Conservation (phyloP, 352 stramenopile genomes). For the Phytophthora pinifolia region DNA sequence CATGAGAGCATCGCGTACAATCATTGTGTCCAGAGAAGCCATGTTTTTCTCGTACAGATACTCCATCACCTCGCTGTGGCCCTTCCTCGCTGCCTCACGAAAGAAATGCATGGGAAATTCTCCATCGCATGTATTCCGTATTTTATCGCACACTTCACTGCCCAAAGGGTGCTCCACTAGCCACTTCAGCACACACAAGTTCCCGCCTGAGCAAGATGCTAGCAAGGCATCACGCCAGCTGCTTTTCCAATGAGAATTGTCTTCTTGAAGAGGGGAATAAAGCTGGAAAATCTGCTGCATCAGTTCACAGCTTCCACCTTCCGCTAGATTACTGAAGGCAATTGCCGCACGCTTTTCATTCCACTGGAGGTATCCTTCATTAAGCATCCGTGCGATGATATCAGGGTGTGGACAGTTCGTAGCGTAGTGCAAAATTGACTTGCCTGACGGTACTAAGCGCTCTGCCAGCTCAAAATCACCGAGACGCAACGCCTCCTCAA, state of each 20-base stretch:
- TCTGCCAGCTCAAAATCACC: constrained; percentile 2
- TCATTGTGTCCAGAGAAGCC: background rate
- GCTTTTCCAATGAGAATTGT: background rate
- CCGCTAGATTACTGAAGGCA: background rate
- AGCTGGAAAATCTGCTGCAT: constrained; percentile 10
- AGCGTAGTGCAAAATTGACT: constrained; percentile 1
- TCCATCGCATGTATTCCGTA: no score
- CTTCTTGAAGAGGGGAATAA: constrained; percentile 3
- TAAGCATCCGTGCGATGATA: constrained; percentile 1
- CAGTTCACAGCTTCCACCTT: constrained; percentile 1
- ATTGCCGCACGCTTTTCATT: background rate
- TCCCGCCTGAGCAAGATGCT: background rate
- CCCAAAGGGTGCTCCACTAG: background rate
- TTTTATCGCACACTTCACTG: background rate
- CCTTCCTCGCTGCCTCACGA: background rate
- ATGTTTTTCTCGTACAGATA: background rate
- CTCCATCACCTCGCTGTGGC: constrained; percentile 1
- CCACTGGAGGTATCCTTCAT: constrained; percentile 4
- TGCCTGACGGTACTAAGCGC: background rate
- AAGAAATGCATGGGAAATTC: no score
- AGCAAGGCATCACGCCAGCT: background rate
- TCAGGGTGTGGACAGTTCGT: background rate
- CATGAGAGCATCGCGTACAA: background rate
- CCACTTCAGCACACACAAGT: constrained; percentile 1
- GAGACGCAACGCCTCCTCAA: constrained; percentile 4